Evolutionary conservation across 176 grass and related monocot genomes (phyloP).

Genomic region (Themeda triandra): DNA sequence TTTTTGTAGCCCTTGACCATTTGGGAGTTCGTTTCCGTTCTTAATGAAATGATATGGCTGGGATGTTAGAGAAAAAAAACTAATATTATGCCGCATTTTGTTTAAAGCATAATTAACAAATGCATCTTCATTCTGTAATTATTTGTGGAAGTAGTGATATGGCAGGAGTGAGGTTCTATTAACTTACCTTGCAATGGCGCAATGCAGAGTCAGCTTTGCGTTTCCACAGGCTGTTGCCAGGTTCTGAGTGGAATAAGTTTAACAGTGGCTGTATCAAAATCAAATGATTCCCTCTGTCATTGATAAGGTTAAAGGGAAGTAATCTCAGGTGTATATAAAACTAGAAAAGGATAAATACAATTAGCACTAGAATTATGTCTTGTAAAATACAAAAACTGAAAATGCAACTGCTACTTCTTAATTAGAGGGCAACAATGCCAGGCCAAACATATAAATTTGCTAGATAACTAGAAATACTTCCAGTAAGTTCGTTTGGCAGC

Average conservation of each 20-base stretch:
- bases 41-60: neutral
- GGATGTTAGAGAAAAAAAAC: neutral
- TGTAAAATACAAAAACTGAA: neutral
- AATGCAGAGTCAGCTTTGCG: constrained; percentile 79
- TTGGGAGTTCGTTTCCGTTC: neutral
- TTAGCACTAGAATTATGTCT: neutral
- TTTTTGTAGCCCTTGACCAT: neutral
- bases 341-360: neutral
- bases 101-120: neutral
- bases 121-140: neutral
- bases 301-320: constrained; percentile 2
- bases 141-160: neutral
- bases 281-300: constrained; percentile 23
- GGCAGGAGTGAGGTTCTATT: neutral
- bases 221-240: constrained; percentile 91
- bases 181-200: constrained; percentile 68
- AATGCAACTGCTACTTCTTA: neutral
- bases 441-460: neutral
- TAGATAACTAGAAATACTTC: neutral
- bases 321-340: constrained; percentile 5
- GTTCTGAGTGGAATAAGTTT: constrained; percentile 91
- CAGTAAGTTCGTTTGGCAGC: constrained; percentile 1
- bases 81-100: neutral
- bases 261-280: constrained; percentile 68
- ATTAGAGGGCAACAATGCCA: neutral